Conservation (phyloP, 2,329 filamentous ascomycete species). For the Pochonia chlamydosporia region DNA sequence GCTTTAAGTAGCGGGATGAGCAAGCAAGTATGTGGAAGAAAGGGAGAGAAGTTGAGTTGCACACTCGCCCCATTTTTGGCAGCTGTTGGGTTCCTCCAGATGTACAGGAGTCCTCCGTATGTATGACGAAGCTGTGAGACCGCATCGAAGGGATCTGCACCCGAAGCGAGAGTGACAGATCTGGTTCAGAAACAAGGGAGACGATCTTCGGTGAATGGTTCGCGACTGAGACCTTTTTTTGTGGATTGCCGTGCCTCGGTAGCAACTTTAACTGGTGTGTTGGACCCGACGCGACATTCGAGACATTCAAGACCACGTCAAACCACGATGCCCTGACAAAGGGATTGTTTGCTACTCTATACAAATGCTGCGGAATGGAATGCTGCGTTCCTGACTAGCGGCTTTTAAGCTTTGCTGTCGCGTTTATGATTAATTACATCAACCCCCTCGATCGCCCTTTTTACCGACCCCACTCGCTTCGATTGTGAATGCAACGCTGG, state of each 20-base stretch:
- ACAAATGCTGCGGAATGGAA: neutral
- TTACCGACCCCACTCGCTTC: neutral
- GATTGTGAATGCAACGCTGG: too few species aligned
- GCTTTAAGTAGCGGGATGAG: too few species aligned
- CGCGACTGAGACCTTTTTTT: conserved; percentile 3
- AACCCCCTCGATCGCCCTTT: conserved; percentile 1
- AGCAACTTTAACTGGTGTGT: neutral
- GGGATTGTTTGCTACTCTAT: conserved; percentile 1
- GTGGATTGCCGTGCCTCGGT: neutral
- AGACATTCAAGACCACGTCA: neutral
- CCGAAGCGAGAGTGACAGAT: conserved; percentile 3
- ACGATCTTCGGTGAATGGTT: neutral
- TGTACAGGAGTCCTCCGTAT: too few species aligned
- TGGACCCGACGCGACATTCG: neutral
- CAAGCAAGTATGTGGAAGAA: too few species aligned
- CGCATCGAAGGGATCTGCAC: neutral
- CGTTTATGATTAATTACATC: too few species aligned
- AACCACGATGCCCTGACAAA: neutral
- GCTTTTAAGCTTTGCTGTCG: neutral
- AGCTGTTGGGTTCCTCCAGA: too few species aligned
- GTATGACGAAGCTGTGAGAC: neutral
- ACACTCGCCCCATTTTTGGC: too few species aligned
- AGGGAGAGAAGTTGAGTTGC: too few species aligned
- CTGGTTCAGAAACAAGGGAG: conserved; percentile 2
- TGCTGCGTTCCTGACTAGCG: conserved; percentile 5